phyloP scores from a whole-genome alignment of 225 moss, liverwort and hornwort species.

The Physcomitrellopsis africana region DNA sequence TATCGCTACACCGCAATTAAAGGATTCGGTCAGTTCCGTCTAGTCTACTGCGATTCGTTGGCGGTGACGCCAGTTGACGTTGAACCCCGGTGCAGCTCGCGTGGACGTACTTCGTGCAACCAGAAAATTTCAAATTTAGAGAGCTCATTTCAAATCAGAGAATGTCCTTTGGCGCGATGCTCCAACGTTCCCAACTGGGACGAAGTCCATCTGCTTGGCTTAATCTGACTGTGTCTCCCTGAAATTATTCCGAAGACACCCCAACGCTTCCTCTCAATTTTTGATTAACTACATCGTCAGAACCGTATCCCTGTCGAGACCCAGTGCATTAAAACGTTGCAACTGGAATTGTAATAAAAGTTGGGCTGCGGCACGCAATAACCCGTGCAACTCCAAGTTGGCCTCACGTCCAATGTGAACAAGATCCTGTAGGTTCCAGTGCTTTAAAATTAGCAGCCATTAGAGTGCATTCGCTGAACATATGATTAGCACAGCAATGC shows the following conservation, averaged over 20 bases:
- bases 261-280: background rate
- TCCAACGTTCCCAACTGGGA: slow-evolving; percentile 31
- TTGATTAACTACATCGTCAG: background rate
- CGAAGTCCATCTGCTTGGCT: slow-evolving; percentile 4
- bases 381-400: no score
- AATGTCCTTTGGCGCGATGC: slow-evolving; percentile 22
- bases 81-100: slow-evolving; percentile 15
- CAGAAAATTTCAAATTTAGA: slow-evolving; percentile 42
- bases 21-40: slow-evolving; percentile 1
- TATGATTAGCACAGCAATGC: slow-evolving; percentile 12
- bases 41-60: background rate
- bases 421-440: no score
- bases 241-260: background rate
- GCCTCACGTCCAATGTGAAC: no score
- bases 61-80: slow-evolving; percentile 27
- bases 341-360: no score
- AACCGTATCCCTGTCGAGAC: no score
- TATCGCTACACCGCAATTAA: slow-evolving; percentile 41
- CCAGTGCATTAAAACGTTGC: no score
- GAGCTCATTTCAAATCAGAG: slow-evolving; percentile 15
- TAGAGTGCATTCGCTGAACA: background rate
- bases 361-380: no score
- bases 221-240: background rate
- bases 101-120: background rate
- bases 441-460: no score